Percentiles rank a stretch among this genome's conserved stretches.
Evolutionary conservation across 2,329 filamentous ascomycete genomes (phyloP).

Genomic region (Lachnellula arida): DNA sequence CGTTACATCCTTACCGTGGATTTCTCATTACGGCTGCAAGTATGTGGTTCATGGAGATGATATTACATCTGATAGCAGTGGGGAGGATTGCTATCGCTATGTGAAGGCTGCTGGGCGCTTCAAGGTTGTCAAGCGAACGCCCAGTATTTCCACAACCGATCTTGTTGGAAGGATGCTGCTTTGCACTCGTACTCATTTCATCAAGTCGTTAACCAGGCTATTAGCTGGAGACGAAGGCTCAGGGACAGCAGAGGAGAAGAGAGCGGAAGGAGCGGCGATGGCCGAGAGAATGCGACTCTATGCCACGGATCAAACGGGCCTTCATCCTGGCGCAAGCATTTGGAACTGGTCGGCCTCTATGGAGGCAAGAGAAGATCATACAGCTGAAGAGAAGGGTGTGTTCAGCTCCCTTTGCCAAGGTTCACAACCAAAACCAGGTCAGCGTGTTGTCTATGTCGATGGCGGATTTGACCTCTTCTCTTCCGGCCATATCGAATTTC

Average conservation of each 20-base stretch:
- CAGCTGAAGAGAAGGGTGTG: slow-evolving; percentile 54
- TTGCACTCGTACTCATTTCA: slow-evolving; percentile 92
- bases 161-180: slow-evolving; percentile 97
- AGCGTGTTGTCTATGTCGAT: slow-evolving; percentile 89
- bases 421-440: slow-evolving; percentile 66
- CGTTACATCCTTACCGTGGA: slow-evolving; percentile 90
- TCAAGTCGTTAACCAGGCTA: slow-evolving; percentile 67
- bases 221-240: slow-evolving; percentile 69
- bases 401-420: slow-evolving; percentile 69
- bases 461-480: slow-evolving; percentile 97
- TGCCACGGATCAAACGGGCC: slow-evolving; percentile 79
- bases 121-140: slow-evolving; percentile 94
- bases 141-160: slow-evolving; percentile 94
- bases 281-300: slow-evolving; percentile 75
- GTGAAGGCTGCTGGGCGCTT: slow-evolving; percentile 93
- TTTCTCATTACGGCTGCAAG: slow-evolving; percentile 89
- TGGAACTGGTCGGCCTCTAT: slow-evolving; percentile 70
- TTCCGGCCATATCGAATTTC: slow-evolving; percentile 93
- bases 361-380: slow-evolving; percentile 30
- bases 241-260: slow-evolving; percentile 63
- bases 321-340: slow-evolving; percentile 73
- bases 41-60: slow-evolving; percentile 97
- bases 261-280: slow-evolving; percentile 62
- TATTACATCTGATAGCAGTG: slow-evolving; percentile 89
- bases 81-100: slow-evolving; percentile 95